A percentile compares a stretch with the other conserved stretches of the same genome.
Evolutionary conservation across 257 asterid genomes (phyloP).

Genomic region (Prunella vulgaris): DNA sequence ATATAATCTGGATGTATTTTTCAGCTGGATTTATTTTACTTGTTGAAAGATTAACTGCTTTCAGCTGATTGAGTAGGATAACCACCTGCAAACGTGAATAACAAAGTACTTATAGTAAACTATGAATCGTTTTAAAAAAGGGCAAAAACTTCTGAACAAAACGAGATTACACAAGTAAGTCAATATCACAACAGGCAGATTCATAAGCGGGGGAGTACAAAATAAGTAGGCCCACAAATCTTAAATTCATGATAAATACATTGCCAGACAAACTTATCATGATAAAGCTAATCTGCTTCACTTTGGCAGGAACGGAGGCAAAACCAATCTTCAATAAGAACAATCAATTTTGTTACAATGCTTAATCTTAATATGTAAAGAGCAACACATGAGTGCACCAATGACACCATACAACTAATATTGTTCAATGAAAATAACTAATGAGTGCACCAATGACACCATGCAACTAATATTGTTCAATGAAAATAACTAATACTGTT

Average conservation of each 20-base stretch:
- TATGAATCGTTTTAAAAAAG: not conserved
- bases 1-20: constrained; percentile 80
- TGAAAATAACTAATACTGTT: no score
- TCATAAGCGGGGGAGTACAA: not conserved
- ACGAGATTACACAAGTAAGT: not conserved
- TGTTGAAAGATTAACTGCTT: constrained; percentile 66
- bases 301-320: not conserved
- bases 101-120: not conserved
- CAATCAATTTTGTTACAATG: not conserved
- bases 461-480: no score
- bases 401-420: no score
- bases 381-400: no score
- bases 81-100: constrained; percentile 50
- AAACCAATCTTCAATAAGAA: not conserved
- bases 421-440: no score
- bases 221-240: not conserved
- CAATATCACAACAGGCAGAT: not conserved
- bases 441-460: no score
- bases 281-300: not conserved
- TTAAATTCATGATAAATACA: not conserved
- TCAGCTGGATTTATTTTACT: constrained; percentile 70
- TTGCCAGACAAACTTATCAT: not conserved
- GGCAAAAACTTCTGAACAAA: not conserved
- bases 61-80: constrained; percentile 66
- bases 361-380: not conserved